Percentiles rank a stretch among this genome's conserved stretches.
These are phyloP conservation scores for Chalciporus sp. DNA, from an alignment of 1,284 basidiomycete genomes.

Conservation along the genomic window DNA sequence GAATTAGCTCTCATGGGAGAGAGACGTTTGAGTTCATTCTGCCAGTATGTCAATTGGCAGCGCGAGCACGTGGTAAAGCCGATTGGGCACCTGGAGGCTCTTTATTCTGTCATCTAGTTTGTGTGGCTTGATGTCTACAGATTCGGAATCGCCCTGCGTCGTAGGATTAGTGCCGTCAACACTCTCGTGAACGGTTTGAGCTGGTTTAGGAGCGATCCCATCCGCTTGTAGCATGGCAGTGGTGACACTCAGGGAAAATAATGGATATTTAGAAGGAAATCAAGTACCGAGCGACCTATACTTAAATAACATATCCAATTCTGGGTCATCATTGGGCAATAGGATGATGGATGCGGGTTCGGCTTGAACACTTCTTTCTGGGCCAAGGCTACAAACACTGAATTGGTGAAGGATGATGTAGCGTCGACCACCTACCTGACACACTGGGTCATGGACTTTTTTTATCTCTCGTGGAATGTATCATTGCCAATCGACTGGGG, in stretches of 20 bases:
- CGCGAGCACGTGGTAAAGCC: background rate
- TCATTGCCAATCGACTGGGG: background rate
- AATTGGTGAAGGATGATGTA: background rate
- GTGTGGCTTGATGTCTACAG: conserved; percentile 11
- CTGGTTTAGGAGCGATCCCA: conserved; percentile 16
- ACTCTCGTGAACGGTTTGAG: background rate
- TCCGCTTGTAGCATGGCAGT: conserved; percentile 24
- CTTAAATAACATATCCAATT: conserved; percentile 19
- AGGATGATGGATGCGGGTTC: background rate
- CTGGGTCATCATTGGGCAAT: conserved; percentile 1
- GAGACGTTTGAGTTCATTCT: conserved; percentile 18
- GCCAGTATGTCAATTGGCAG: background rate
- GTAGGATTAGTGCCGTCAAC: background rate
- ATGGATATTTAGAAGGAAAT: background rate
- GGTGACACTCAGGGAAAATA: background rate
- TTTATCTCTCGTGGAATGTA: conserved; percentile 11
- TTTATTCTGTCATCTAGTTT: conserved; percentile 3
- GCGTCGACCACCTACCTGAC: conserved; percentile 8
- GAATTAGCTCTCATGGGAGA: background rate
- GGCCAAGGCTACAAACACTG: conserved; percentile 9
- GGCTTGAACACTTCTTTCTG: background rate
- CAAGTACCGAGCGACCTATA: conserved; percentile 16
- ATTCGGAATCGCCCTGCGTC: background rate
- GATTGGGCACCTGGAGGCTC: conserved; percentile 11
- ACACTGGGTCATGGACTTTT: conserved; percentile 18